Conservation (phyloP, 2,329 filamentous ascomycete species). For the Trichophyton benhamiae region DNA sequence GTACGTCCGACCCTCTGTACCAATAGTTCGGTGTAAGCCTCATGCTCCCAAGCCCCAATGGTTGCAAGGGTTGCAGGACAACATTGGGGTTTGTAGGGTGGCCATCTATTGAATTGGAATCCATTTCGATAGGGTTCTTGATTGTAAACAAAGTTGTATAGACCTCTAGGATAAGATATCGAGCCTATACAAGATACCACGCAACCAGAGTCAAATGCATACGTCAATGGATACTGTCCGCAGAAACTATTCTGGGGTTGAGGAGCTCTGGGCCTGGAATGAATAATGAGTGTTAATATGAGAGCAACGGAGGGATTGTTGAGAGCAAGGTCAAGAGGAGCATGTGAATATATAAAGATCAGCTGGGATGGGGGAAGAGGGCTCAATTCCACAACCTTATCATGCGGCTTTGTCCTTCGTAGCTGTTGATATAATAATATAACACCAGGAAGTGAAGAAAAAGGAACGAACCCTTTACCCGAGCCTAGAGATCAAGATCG, state of each 20-base stretch:
- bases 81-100: neutral
- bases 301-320: no score
- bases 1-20: neutral
- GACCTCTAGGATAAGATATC: neutral
- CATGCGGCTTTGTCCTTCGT: neutral
- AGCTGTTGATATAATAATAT: neutral
- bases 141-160: neutral
- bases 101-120: neutral
- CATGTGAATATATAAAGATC: neutral
- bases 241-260: neutral
- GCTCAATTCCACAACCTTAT: neutral
- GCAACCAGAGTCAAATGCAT: neutral
- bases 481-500: neutral
- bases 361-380: neutral
- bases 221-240: neutral
- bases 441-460: neutral
- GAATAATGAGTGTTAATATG: neutral
- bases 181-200: neutral
- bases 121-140: neutral
- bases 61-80: neutral
- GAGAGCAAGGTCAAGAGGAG: neutral
- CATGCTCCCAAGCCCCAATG: neutral
- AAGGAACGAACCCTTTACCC: neutral
- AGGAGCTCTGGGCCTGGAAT: neutral
- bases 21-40: neutral